Evolutionary conservation across 352 stramenopile species (phyloP).

Genomic region (Phytopythium kandeliae): DNA sequence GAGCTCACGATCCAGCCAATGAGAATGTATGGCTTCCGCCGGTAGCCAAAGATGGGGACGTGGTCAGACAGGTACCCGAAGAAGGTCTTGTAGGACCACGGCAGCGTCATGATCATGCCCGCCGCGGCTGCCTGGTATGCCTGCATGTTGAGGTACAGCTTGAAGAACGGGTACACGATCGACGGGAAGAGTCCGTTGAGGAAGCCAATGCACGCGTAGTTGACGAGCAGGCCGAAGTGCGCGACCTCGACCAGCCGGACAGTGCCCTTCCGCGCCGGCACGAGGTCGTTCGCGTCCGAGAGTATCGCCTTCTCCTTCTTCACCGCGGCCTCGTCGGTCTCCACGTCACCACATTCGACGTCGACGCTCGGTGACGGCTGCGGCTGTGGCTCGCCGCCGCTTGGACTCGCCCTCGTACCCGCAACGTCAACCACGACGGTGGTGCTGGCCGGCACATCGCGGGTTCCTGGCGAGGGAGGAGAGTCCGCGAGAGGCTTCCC

Average conservation of each 20-base stretch:
- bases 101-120: conserved; percentile 45
- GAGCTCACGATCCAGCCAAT: conserved; percentile 44
- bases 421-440: neutral
- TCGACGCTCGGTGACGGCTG: conserved; percentile 2
- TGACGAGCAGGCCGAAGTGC: conserved; percentile 42
- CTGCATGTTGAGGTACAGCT: conserved; percentile 69
- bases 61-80: conserved; percentile 45
- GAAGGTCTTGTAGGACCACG: conserved; percentile 54
- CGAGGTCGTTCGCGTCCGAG: conserved; percentile 24
- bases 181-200: conserved; percentile 51
- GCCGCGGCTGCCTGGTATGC: conserved; percentile 52
- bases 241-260: conserved; percentile 32
- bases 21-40: conserved; percentile 46
- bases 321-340: conserved; percentile 1
- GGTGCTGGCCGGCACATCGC: neutral
- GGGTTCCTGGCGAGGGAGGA: neutral
- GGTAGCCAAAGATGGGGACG: conserved; percentile 31
- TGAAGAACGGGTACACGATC: conserved; percentile 61
- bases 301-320: conserved; percentile 21
- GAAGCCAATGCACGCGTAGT: conserved; percentile 46
- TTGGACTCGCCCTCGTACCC: neutral
- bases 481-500: neutral
- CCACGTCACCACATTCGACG: neutral
- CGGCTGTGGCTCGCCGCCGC: neutral
- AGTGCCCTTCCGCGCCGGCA: conserved; percentile 30